These are phyloP conservation scores for Venturia asperata DNA, from an alignment of 2,329 filamentous ascomycete species.

Conservation along the genomic window DNA sequence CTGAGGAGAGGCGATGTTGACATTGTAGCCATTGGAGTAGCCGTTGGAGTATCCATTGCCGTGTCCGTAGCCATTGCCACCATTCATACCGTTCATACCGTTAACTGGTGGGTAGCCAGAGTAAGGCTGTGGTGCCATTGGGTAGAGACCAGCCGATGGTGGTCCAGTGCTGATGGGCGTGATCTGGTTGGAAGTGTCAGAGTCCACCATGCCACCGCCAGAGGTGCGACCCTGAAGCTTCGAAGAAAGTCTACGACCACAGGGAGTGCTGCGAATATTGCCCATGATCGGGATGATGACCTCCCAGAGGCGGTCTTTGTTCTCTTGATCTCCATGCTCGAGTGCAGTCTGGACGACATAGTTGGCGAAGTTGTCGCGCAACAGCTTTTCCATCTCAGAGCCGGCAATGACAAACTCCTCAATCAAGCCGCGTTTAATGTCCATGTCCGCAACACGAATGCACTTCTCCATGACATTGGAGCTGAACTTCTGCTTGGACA, in stretches of 20 bases:
- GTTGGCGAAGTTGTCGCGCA: constrained; percentile 91
- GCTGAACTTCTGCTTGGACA: constrained; percentile 96
- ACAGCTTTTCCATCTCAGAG: constrained; percentile 75
- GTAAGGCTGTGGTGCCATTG: constrained; percentile 21
- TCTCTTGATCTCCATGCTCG: constrained; percentile 69
- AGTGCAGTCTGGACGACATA: constrained; percentile 97
- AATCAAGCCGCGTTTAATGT: constrained; percentile 73
- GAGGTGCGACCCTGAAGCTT: constrained; percentile 59
- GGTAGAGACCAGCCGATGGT: constrained; percentile 24
- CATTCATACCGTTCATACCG: constrained; percentile 10
- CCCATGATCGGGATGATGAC: constrained; percentile 78
- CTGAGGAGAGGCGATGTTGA: constrained; percentile 19
- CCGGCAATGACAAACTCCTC: constrained; percentile 64
- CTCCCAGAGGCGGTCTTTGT: constrained; percentile 71
- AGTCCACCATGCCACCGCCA: constrained; percentile 25
- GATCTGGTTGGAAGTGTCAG: constrained; percentile 27
- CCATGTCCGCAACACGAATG: constrained; percentile 70
- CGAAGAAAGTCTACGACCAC: constrained; percentile 85
- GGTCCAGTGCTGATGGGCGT: constrained; percentile 34
- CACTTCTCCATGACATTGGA: constrained; percentile 97
- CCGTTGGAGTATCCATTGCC: constrained; percentile 15
- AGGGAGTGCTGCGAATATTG: constrained; percentile 80
- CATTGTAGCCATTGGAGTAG: constrained; percentile 10
- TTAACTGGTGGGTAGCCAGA: constrained; percentile 2
- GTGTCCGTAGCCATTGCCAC: constrained; percentile 6